Evolutionary conservation across 805 yeast species (phyloP).

Genomic region (Danielozyma ontarioensis): DNA sequence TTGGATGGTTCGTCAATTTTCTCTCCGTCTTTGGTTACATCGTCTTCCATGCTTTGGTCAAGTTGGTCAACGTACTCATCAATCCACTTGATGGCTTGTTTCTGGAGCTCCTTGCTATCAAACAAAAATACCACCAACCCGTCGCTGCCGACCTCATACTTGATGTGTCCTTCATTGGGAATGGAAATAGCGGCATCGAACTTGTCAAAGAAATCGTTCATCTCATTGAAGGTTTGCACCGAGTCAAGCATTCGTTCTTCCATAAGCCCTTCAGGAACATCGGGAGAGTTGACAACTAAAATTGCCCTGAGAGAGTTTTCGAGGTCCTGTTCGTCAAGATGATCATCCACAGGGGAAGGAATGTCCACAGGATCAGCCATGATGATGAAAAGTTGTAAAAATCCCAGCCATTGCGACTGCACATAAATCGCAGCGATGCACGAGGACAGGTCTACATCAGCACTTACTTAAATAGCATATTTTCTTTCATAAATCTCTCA

Average conservation of each 20-base stretch:
- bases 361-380: constrained; percentile 5
- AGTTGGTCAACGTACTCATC: constrained; percentile 25
- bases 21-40: constrained; percentile 3
- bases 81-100: constrained; percentile 37
- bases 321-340: constrained; percentile 12
- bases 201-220: constrained; percentile 47
- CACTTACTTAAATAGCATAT: neutral
- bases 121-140: constrained; percentile 55
- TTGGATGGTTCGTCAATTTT: constrained; percentile 1
- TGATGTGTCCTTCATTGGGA: constrained; percentile 51
- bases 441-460: neutral
- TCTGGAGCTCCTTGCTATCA: constrained; percentile 33
- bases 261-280: constrained; percentile 37
- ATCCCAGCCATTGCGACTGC: no score
- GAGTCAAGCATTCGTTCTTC: constrained; percentile 44
- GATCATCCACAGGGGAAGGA: neutral
- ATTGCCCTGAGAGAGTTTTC: constrained; percentile 45
- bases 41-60: constrained; percentile 1
- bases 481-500: no score
- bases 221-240: constrained; percentile 42
- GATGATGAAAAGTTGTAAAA: no score
- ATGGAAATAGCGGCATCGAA: constrained; percentile 49
- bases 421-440: no score
- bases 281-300: constrained; percentile 34
- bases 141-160: constrained; percentile 58